phyloP scores from a whole-genome alignment of 2,329 filamentous ascomycete species.

The Cladophialophora immunda region DNA sequence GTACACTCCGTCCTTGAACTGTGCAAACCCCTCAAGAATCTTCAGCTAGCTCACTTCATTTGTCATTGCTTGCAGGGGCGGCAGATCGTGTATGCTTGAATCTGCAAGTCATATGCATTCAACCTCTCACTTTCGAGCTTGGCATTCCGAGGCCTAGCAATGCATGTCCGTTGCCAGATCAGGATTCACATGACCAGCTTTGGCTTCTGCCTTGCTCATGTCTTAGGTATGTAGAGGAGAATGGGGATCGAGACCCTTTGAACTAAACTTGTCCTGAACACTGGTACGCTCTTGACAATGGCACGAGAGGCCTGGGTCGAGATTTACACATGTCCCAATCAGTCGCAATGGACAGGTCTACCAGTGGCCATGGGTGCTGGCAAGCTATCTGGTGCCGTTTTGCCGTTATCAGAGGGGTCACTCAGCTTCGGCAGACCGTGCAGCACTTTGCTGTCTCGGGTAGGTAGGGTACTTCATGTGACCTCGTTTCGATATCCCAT shows the following conservation, averaged over 20 bases:
- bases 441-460: background rate
- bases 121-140: slow-evolving; percentile 27
- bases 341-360: background rate
- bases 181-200: background rate
- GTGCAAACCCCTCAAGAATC: background rate
- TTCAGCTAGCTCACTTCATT: slow-evolving; percentile 1
- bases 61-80: slow-evolving; percentile 1
- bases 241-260: background rate
- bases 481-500: background rate
- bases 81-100: background rate
- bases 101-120: slow-evolving; percentile 15
- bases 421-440: background rate
- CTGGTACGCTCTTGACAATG: background rate
- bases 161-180: background rate
- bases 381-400: background rate
- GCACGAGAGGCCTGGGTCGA: background rate
- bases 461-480: background rate
- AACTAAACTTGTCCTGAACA: background rate
- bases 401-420: background rate
- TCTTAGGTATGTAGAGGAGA: background rate
- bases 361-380: background rate
- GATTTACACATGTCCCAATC: background rate
- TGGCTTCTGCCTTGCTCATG: background rate
- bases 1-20: background rate
- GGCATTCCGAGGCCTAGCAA: slow-evolving; percentile 19